Evolutionary conservation across 2,329 filamentous ascomycete genomes (phyloP).

Genomic region (Diplodia sapinea): DNA sequence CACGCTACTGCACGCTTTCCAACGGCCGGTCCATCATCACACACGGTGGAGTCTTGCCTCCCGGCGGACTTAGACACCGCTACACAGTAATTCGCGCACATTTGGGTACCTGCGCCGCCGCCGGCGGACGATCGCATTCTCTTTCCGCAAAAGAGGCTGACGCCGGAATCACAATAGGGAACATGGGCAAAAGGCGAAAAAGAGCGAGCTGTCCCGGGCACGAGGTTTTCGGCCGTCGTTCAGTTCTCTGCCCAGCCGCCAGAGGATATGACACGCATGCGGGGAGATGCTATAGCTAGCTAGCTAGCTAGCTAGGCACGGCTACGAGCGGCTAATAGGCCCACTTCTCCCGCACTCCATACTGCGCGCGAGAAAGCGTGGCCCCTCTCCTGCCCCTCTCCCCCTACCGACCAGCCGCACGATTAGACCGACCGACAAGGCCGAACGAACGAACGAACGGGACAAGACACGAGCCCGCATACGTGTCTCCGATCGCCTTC

Average conservation of each 20-base stretch:
- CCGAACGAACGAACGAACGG: background rate
- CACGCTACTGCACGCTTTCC: background rate
- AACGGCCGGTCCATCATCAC: background rate
- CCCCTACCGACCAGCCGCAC: background rate
- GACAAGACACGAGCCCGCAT: background rate
- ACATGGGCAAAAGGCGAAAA: background rate
- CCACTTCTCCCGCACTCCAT: background rate
- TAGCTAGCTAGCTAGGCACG: background rate
- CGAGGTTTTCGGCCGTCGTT: background rate
- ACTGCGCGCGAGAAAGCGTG: background rate
- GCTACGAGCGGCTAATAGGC: no score
- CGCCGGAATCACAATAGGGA: background rate
- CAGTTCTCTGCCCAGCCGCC: background rate
- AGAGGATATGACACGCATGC: background rate
- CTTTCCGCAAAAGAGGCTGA: conserved; percentile 22
- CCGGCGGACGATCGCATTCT: background rate
- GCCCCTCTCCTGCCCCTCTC: background rate
- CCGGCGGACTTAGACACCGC: background rate
- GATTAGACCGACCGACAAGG: background rate
- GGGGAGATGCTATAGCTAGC: background rate
- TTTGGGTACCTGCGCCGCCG: no score
- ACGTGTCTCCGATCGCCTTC: conserved; percentile 3
- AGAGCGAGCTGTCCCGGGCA: background rate
- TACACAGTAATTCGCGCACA: conserved; percentile 18
- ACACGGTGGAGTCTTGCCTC: background rate